Conservation (phyloP, 441 rosid genomes). For the Gossypium schwendimanii region DNA sequence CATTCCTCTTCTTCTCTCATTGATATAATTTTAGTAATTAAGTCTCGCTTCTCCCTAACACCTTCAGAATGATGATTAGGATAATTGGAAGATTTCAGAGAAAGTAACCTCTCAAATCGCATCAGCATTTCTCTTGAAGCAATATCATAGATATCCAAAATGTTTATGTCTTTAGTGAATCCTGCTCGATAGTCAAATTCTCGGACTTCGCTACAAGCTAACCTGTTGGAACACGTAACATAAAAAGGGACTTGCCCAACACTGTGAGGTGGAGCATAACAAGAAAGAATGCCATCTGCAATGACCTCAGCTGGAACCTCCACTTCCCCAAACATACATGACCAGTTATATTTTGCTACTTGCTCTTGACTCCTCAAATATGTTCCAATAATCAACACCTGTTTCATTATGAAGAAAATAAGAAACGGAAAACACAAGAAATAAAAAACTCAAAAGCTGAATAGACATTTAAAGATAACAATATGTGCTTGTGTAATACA, state of each 20-base stretch:
- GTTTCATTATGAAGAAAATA: constrained; percentile 15
- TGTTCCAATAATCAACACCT: constrained; percentile 73
- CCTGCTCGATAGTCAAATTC: constrained; percentile 73
- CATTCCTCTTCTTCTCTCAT: constrained; percentile 60
- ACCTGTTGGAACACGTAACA: constrained; percentile 82
- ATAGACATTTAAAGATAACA: background rate
- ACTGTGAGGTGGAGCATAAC: constrained; percentile 59
- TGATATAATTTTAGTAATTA: constrained; percentile 45
- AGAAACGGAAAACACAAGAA: background rate
- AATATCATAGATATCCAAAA: constrained; percentile 33
- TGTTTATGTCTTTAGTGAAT: constrained; percentile 35
- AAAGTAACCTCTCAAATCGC: constrained; percentile 47
- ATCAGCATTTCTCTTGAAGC: constrained; percentile 11
- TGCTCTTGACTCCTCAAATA: constrained; percentile 59
- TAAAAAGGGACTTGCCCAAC: constrained; percentile 82
- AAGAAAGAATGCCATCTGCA: constrained; percentile 77
- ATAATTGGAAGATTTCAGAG: constrained; percentile 27
- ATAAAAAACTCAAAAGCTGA: background rate
- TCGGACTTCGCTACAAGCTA: constrained; percentile 89
- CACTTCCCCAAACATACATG: constrained; percentile 97
- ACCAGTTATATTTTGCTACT: constrained; percentile 58
- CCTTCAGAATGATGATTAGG: constrained; percentile 27
- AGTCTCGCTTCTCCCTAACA: constrained; percentile 39
- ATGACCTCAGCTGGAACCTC: constrained; percentile 88
- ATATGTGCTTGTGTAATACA: too few species aligned